Percentiles rank a stretch among this genome's conserved stretches.
Conservation (phyloP, 306 rosid genomes). For the Nissolia schottii region DNA sequence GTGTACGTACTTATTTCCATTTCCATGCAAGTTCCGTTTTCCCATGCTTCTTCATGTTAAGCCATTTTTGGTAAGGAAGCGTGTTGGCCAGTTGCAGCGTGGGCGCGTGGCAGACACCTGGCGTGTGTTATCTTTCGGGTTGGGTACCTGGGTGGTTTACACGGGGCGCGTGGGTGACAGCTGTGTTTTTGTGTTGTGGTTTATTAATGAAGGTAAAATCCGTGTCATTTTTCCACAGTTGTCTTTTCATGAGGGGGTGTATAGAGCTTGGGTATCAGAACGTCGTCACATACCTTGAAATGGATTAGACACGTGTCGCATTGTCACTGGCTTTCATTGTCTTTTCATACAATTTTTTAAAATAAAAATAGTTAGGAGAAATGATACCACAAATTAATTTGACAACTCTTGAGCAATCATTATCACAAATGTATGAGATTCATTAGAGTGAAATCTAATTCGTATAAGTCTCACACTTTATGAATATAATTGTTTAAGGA, state of each 20-base stretch:
- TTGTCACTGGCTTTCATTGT: slow-evolving; percentile 6
- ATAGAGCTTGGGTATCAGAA: slow-evolving; percentile 26
- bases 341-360: neutral
- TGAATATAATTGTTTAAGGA: no score
- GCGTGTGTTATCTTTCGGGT: neutral
- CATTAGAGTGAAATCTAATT: no score
- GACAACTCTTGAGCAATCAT: no score
- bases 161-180: slow-evolving; percentile 34
- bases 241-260: neutral
- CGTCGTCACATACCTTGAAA: slow-evolving; percentile 57
- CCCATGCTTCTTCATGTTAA: slow-evolving; percentile 27
- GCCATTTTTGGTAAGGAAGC: neutral
- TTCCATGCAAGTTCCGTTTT: slow-evolving; percentile 45
- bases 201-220: slow-evolving; percentile 3
- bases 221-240: slow-evolving; percentile 30
- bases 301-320: slow-evolving; percentile 40
- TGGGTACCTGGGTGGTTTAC: neutral
- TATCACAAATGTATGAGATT: no score
- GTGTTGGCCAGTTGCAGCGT: neutral
- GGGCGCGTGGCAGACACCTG: neutral
- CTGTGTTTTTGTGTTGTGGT: slow-evolving; percentile 2
- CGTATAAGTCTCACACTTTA: no score
- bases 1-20: slow-evolving; percentile 45
- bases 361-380: no score
- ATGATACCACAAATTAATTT: no score